phyloP scores from a whole-genome alignment of 2,329 filamentous ascomycete species.

The Fusarium agapanthi region DNA sequence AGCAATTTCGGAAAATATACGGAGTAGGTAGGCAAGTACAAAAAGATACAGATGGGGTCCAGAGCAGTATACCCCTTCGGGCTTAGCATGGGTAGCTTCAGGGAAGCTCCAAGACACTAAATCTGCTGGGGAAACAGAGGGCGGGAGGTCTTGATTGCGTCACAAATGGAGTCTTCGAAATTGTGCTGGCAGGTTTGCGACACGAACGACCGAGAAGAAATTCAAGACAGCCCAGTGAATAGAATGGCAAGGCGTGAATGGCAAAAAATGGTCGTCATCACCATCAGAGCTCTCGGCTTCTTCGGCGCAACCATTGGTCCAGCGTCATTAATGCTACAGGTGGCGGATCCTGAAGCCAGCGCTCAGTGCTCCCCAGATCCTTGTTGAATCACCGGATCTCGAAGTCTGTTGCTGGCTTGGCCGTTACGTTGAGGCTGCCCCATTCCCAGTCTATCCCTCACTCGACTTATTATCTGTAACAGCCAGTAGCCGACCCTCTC shows the following conservation, averaged over 20 bases:
- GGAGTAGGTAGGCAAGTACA: conserved; percentile 13
- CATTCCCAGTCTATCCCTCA: conserved; percentile 3
- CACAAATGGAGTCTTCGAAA: conserved; percentile 30
- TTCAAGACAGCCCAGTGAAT: conserved; percentile 3
- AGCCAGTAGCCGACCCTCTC: not conserved
- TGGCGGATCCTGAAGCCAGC: not conserved
- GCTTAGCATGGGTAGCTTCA: conserved; percentile 27
- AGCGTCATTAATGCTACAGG: not conserved
- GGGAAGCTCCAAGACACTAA: conserved; percentile 29
- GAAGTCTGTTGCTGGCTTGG: conserved; percentile 14
- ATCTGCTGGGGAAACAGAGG: conserved; percentile 20
- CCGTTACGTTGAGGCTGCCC: conserved; percentile 24
- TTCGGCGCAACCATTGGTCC: conserved; percentile 12
- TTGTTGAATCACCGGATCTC: conserved; percentile 26
- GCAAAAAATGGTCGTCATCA: conserved; percentile 20
- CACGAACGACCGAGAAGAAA: not conserved
- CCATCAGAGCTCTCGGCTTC: not conserved
- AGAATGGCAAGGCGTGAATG: not conserved
- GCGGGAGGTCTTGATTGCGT: conserved; percentile 28
- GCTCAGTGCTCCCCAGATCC: conserved; percentile 6
- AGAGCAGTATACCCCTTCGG: conserved; percentile 1
- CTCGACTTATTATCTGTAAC: not conserved
- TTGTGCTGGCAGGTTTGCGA: conserved; percentile 14
- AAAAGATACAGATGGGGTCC: not conserved
- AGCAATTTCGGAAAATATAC: conserved; percentile 4